Base-by-base conservation (phyloP, 441 rosid genomes). In the Aquilaria agallochum region DNA sequence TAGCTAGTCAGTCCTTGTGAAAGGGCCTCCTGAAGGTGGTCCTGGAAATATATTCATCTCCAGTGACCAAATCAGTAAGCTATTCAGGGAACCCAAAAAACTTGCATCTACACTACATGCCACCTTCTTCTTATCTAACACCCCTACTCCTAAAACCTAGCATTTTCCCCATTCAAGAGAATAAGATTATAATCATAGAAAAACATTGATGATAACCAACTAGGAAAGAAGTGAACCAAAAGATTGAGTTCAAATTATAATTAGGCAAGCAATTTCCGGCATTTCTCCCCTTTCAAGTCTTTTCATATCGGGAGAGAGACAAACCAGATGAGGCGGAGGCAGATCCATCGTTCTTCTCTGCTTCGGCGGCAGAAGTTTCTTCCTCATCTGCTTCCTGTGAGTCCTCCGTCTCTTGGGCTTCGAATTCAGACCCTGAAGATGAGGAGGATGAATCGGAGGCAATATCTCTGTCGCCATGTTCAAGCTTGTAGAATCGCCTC, bases 381-480 rank as follows among this genome's bases (percentile, higher is more conserved):
- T 70, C 81, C 6, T 81, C 67, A 46, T 54, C 65, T n/a, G 55
- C 74, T 34, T 67, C 71, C 0, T 66, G 74, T 46, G 86, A 81
- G 45, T 81, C 76, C 34, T 64, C 89, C 2, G 81, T 15, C 20
- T 80, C 68, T 11, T 77, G 81, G 7, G 72, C 61, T 40, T 92
- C 88, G 14, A 72, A 68, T 54, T 85, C 96, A 31, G 86, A 74
- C 32, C 84, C 91, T 0, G 88, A 84, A 2, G 84, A 83, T 55
- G 88, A 86, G 14, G 87, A 84, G 31, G 97, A 93, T 9, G 97
- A 89, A 62, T 70, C 90, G 1, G 89, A 83, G 14, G 81, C 87
- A 62, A 66, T 82, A 65, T 88, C 82, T 65, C 64, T 67, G 60
- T 88, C 96, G 57, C 81, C 95, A 53, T 81, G 95, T 50, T 93